Base-by-base conservation (phyloP, 2,329 filamentous ascomycete species). In the Trichoderma lentiforme region DNA sequence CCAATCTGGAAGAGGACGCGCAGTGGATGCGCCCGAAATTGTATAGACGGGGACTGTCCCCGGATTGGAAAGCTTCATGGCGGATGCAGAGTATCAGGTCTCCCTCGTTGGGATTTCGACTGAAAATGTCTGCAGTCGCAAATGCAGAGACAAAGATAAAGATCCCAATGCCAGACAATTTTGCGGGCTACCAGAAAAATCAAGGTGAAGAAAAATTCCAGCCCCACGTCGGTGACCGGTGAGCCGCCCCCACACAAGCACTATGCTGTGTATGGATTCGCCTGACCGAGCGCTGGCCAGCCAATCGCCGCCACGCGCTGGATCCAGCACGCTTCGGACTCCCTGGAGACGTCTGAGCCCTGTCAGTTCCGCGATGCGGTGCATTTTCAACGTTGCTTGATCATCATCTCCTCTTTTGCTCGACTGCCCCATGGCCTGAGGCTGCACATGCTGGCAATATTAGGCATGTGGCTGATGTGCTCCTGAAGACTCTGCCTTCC, bases 1-100 rank as follows among this genome's bases (percentile, higher is more conserved):
- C 95, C 96, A 99, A 83, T 99, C 96, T 73, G 96, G 96, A 34
- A 99, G 87, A 24, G 93, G 93, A 30, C 95, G 89, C 7, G 94
- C 92, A 21, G 93, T 95, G 43, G 93, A 93, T 39, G 94, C 93
- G 75, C 96, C 97, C 47, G 95, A 94, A 78, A 99, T 93, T 70
- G 96, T 98, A 80, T 99, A 99, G 2, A 98, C 95, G 71, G 93
- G 93, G 73, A 97, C 92, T 58, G 91, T 88, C 74, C 93, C 93
- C 75, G 93, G 90, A 77, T 94, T 94, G 32, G 92, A 91, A 81
- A 95, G 88, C 85, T 94, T 94, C 93, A 95, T 95, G 73, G 70
- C 63, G n/a, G 39, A 28, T 39, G 58, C 11, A 14, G 39, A 9
- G 53, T 32, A 14, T 24, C 36, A 43, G 26, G n/a, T 7, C 28